These are phyloP conservation scores for Colletotrichum aenigma DNA, from an alignment of 2,329 filamentous ascomycete genomes.

Conservation along the genomic window DNA sequence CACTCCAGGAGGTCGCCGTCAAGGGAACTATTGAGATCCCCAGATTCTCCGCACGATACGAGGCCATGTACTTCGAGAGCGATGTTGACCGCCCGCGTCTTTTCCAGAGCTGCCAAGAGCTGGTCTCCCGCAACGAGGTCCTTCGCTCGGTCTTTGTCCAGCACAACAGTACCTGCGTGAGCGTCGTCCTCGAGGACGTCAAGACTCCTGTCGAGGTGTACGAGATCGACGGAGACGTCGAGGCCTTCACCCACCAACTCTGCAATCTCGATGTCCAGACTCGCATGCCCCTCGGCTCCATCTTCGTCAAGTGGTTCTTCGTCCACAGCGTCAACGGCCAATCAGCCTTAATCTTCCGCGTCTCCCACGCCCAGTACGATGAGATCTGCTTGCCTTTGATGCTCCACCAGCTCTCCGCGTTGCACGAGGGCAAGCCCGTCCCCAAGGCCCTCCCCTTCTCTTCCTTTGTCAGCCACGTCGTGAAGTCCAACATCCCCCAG, in stretches of 20 bases:
- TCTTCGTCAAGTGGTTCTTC: slow-evolving; percentile 65
- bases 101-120: slow-evolving; percentile 53
- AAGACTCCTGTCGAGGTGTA: slow-evolving; percentile 54
- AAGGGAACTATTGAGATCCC: slow-evolving; percentile 60
- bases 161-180: slow-evolving; percentile 52
- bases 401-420: slow-evolving; percentile 61
- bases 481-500: slow-evolving; percentile 44
- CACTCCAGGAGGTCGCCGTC: slow-evolving; percentile 64
- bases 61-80: slow-evolving; percentile 65
- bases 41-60: slow-evolving; percentile 67
- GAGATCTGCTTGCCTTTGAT: slow-evolving; percentile 69
- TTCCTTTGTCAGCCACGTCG: slow-evolving; percentile 46
- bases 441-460: slow-evolving; percentile 47
- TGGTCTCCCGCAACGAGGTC: slow-evolving; percentile 67
- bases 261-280: slow-evolving; percentile 61
- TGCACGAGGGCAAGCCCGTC: slow-evolving; percentile 43
- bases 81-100: slow-evolving; percentile 53
- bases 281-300: slow-evolving; percentile 60
- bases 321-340: slow-evolving; percentile 37
- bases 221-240: slow-evolving; percentile 54
- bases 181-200: slow-evolving; percentile 62
- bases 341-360: slow-evolving; percentile 59
- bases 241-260: slow-evolving; percentile 56
- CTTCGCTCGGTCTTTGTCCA: slow-evolving; percentile 69
- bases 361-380: slow-evolving; percentile 74